Evolutionary conservation across 139 green algal species (phyloP).

Genomic region (Picocystis salinarum): DNA sequence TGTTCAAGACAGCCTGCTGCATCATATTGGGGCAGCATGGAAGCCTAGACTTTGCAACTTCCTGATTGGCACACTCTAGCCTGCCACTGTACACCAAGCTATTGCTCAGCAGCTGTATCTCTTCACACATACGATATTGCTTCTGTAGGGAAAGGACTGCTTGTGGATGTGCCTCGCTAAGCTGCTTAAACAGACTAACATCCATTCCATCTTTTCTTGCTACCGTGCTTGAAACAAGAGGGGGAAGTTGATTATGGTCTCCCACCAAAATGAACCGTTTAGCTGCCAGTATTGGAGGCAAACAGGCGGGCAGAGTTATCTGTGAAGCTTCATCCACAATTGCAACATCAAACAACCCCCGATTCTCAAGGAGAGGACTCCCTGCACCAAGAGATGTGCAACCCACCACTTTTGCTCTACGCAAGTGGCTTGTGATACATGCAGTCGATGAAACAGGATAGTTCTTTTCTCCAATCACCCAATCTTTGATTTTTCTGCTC

Average conservation of each 20-base stretch:
- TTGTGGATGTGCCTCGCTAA: slow-evolving; percentile 62
- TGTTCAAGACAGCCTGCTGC: too few relatives aligned
- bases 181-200: slow-evolving; percentile 51
- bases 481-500: background rate
- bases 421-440: too few relatives aligned
- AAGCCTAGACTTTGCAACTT: slow-evolving; percentile 28
- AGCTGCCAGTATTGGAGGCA: slow-evolving; percentile 42
- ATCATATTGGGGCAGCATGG: too few relatives aligned
- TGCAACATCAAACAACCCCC: slow-evolving; percentile 63
- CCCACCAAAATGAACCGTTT: slow-evolving; percentile 58
- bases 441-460: too few relatives aligned
- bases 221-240: slow-evolving; percentile 23
- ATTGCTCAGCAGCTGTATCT: slow-evolving; percentile 74
- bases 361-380: slow-evolving; percentile 29
- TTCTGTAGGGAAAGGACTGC: slow-evolving; percentile 23
- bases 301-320: slow-evolving; percentile 21
- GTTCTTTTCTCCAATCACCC: too few relatives aligned
- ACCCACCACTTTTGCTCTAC: slow-evolving; percentile 13
- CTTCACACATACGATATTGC: slow-evolving; percentile 84
- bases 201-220: slow-evolving; percentile 44
- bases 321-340: slow-evolving; percentile 91
- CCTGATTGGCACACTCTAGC: slow-evolving; percentile 36
- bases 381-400: slow-evolving; percentile 49
- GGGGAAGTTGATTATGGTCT: slow-evolving; percentile 29
- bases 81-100: slow-evolving; percentile 55